Evolutionary conservation across 2,329 filamentous ascomycete genomes (phyloP), one percentile per base, ranked within the genome.

Genomic region (Coleophoma cylindrospora): DNA sequence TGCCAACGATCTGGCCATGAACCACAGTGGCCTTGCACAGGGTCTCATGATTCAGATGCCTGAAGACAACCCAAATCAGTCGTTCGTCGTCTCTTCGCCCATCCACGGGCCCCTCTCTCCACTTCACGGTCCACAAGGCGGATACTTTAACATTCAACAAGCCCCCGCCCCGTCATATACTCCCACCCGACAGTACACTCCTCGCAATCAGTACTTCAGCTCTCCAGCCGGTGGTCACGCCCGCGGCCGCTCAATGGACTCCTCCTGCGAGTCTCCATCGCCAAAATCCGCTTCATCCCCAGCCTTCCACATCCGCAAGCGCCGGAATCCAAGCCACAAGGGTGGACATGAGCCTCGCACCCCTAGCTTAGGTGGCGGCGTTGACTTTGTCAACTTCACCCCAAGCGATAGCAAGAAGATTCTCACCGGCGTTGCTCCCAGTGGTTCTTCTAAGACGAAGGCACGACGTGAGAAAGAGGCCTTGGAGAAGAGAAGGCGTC

Each of bases 381-480:
- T 80, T 9, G 79, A 80, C 11, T 97, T 97, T 64, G 89, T 96
- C 56, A 97, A 97, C 68, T 96, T 88, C 69, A 96, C 91, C 1
- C 85, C 90, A 1, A 75, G 78, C 45, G 91, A 99, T 67, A 85
- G 84, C 61, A 74, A 79, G 13, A 81, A 87, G 64, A 84, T 99
- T 40, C 81, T 99, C 68, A 89, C 82, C 8, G 92, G 91, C 5
- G 94, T 99, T 12, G 94, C 94, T 43, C 92, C 92, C 1, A 91
- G 86, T 57, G 94, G 94, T 10, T 91, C 85, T 59, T 88, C 83
- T 58, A 97, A 97, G 79, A 97, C 94, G 9, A 96, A 96, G 66
- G 90, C 90, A n/a, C 74, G 91, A 49, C 74, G 94, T 46, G 92
- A 97, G 68, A 87, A 89, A 66, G 92, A 96, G 71, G 89, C 89